Conservation (phyloP, 2,329 filamentous ascomycete genomes). For the Sporothrix variecibatus region DNA sequence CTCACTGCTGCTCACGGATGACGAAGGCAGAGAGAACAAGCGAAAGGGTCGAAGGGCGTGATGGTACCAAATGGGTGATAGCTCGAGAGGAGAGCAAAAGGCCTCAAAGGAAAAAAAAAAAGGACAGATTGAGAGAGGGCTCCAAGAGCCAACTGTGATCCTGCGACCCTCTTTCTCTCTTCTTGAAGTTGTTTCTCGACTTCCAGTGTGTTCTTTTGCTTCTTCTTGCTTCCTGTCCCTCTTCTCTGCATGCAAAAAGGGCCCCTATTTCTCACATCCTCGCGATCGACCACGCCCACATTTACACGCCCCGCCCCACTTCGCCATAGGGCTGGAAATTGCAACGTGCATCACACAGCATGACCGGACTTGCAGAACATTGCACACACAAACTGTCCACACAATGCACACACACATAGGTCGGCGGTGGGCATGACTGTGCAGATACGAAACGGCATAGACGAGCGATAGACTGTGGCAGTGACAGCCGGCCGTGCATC, state of each 20-base stretch:
- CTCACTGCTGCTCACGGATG: background rate
- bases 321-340: constrained; percentile 6
- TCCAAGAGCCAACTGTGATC: background rate
- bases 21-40: background rate
- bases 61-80: background rate
- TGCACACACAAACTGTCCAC: background rate
- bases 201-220: background rate
- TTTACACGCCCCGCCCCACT: background rate
- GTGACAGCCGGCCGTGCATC: background rate
- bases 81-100: background rate
- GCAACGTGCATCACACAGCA: background rate
- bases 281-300: background rate
- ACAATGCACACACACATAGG: background rate
- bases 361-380: background rate
- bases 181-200: background rate
- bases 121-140: background rate
- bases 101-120: background rate
- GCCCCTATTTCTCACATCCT: background rate
- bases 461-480: background rate
- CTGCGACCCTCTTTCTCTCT: background rate
- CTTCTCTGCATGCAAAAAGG: background rate
- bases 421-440: background rate
- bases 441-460: constrained; percentile 14
- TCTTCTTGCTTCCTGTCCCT: background rate
- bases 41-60: background rate